phyloP scores from a whole-genome alignment of 1,284 basidiomycete species.

The Quambalaria eucalypti region DNA sequence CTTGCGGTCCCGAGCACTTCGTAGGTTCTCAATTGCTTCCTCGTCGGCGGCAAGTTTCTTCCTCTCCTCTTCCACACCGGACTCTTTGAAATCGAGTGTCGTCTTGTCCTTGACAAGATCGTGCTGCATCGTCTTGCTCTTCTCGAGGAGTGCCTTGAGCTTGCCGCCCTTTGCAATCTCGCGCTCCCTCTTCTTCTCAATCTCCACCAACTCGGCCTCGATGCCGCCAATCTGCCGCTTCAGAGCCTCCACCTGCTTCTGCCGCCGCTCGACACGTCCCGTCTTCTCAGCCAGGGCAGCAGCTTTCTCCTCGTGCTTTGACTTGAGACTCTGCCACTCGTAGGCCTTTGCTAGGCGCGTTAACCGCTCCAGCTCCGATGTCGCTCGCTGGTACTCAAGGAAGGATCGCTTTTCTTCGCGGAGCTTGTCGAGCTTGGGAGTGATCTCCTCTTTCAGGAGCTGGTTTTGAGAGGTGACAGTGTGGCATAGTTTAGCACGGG shows the following conservation, averaged over 20 bases:
- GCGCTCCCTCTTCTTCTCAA: constrained; percentile 53
- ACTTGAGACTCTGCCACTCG: constrained; percentile 61
- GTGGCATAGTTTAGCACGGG: too few relatives aligned
- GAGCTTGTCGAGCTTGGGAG: constrained; percentile 84
- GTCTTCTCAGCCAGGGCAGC: constrained; percentile 43
- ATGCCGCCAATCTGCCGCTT: constrained; percentile 45
- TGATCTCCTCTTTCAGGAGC: constrained; percentile 73
- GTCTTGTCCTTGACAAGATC: constrained; percentile 77
- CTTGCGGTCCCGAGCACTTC: constrained; percentile 51
- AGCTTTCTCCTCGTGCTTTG: constrained; percentile 47
- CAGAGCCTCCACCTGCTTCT: constrained; percentile 45
- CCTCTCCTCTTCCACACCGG: constrained; percentile 71
- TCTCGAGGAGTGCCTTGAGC: constrained; percentile 67
- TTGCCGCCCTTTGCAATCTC: constrained; percentile 65
- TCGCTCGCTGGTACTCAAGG: constrained; percentile 82
- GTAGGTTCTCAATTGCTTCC: constrained; percentile 48
- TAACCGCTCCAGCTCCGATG: constrained; percentile 79
- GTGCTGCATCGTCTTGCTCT: constrained; percentile 70
- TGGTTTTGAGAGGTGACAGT: neutral
- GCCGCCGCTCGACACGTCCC: constrained; percentile 39
- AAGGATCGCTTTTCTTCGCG: constrained; percentile 82
- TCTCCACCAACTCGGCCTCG: constrained; percentile 52
- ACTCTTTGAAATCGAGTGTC: constrained; percentile 73
- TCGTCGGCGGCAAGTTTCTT: constrained; percentile 57
- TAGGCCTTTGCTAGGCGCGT: constrained; percentile 74